Conservation (phyloP, 208 protist genomes). For the Leishmania guyanensis region DNA sequence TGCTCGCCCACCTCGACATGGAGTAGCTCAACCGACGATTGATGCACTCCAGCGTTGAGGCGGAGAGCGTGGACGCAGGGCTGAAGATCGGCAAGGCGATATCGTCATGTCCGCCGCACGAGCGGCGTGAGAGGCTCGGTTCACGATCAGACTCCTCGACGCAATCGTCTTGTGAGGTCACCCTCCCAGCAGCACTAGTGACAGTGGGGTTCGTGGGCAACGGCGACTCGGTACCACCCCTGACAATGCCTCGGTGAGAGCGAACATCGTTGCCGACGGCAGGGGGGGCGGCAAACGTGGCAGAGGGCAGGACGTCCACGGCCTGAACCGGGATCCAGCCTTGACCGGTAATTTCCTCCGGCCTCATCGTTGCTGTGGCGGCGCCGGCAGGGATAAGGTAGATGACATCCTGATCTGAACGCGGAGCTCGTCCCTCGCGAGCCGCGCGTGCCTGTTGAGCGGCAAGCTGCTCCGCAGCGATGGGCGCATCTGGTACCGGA, state of each 20-base stretch:
- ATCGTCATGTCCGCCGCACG: neutral
- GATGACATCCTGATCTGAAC: conserved; percentile 28
- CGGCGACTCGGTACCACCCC: conserved; percentile 16
- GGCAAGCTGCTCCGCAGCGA: conserved; percentile 17
- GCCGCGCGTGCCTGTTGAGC: conserved; percentile 25
- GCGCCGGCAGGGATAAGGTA: conserved; percentile 27
- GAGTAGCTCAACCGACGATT: conserved; percentile 39
- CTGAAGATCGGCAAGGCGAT: neutral
- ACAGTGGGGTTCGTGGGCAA: neutral
- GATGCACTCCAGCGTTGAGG: conserved; percentile 40
- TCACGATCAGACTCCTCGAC: conserved; percentile 5
- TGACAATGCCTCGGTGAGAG: conserved; percentile 1
- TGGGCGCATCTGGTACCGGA: conserved; percentile 23
- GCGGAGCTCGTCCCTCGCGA: conserved; percentile 17
- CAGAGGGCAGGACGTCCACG: conserved; percentile 11
- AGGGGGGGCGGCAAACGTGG: neutral
- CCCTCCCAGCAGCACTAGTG: conserved; percentile 1
- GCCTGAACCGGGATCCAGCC: conserved; percentile 53
- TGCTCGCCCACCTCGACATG: conserved; percentile 23
- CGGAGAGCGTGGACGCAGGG: conserved; percentile 32
- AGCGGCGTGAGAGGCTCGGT: conserved; percentile 5
- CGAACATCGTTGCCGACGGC: neutral
- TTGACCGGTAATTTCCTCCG: conserved; percentile 31
- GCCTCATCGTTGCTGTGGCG: conserved; percentile 28
- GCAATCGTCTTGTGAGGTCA: neutral